phyloP scores from a whole-genome alignment of 2,329 filamentous ascomycete genomes.

The Botrytis pseudocinerea region DNA sequence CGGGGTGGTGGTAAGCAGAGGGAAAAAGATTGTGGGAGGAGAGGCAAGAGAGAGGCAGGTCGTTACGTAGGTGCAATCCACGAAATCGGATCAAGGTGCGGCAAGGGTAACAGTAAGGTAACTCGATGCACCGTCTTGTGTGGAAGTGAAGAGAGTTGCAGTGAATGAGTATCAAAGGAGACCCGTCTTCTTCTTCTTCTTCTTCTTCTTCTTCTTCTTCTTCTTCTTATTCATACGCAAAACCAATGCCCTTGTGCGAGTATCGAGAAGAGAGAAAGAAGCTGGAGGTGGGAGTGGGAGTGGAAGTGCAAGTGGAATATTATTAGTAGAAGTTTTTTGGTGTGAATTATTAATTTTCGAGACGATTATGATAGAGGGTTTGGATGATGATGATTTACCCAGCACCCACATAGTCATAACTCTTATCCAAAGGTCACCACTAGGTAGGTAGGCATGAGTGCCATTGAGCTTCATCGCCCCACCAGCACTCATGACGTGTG shows the following conservation, averaged over 20 bases:
- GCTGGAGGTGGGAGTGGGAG: neutral
- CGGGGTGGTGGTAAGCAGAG: neutral
- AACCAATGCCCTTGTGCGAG: neutral
- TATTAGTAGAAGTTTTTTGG: neutral
- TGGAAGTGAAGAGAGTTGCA: neutral
- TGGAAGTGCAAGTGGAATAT: no score
- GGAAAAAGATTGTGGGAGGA: neutral
- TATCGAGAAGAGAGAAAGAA: neutral
- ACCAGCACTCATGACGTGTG: no score
- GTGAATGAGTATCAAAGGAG: neutral
- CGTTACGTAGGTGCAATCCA: slow-evolving; percentile 7
- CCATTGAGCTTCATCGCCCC: neutral
- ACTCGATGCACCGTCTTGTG: neutral
- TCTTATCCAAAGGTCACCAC: slow-evolving; percentile 7
- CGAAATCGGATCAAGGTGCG: neutral
- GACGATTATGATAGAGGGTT: neutral
- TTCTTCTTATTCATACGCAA: neutral
- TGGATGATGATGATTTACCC: neutral
- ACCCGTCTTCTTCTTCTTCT: neutral
- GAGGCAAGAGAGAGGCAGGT: neutral
- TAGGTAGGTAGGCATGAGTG: neutral
- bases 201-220: neutral
- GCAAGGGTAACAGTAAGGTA: neutral
- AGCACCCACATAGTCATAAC: neutral
- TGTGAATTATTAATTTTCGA: neutral